Evolutionary conservation across 2,329 filamentous ascomycete species (phyloP).

Genomic region (Eutypella sp.): DNA sequence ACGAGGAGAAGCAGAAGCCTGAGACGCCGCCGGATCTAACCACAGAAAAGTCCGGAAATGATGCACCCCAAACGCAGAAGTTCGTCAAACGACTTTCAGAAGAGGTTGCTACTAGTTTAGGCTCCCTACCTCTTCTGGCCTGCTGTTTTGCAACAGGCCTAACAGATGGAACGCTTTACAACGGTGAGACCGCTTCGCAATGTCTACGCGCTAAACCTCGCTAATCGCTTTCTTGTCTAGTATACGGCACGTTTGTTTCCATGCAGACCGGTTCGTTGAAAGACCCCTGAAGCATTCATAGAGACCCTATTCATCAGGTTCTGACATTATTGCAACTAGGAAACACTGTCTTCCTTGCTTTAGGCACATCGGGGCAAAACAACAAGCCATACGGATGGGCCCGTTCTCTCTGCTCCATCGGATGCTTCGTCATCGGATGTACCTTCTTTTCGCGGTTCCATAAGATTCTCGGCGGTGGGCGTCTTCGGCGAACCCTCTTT

Average conservation of each 20-base stretch:
- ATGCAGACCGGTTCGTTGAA: constrained; percentile 30
- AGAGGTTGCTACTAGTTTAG: constrained; percentile 12
- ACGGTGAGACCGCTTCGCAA: constrained; percentile 14
- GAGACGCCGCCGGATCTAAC: background rate
- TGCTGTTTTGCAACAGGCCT: constrained; percentile 23
- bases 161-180: constrained; percentile 23
- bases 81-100: constrained; percentile 14
- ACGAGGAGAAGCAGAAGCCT: constrained; percentile 18
- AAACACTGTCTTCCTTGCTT: constrained; percentile 38
- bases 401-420: constrained; percentile 37
- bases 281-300: background rate
- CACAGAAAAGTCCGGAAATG: background rate
- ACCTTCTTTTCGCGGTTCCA: constrained; percentile 33
- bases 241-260: constrained; percentile 38
- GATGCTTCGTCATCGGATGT: constrained; percentile 36
- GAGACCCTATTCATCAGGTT: background rate
- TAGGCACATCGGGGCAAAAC: constrained; percentile 35
- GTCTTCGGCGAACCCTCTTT: constrained; percentile 22
- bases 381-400: constrained; percentile 36
- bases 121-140: constrained; percentile 17
- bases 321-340: constrained; percentile 18
- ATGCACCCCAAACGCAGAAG: background rate
- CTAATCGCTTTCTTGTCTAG: constrained; percentile 13
- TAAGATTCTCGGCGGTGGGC: constrained; percentile 20
- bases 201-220: background rate